A percentile compares a stretch with the other conserved stretches of the same genome.
phyloP scores from a whole-genome alignment of 345 rosid genomes.

The Pelargonium nanum region DNA sequence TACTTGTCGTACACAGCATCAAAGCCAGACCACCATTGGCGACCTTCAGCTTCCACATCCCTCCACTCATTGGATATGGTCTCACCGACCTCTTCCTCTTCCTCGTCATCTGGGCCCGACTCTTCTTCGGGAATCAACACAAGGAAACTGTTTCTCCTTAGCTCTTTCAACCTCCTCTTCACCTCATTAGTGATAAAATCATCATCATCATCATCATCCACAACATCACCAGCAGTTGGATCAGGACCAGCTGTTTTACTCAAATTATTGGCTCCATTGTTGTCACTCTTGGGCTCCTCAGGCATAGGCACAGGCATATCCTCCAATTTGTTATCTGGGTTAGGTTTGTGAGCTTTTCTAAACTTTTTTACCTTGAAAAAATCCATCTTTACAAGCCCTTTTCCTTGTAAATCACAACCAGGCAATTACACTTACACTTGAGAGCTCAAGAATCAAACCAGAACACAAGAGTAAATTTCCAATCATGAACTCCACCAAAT shows the following conservation, averaged over 20 bases:
- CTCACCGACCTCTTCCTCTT: slow-evolving; percentile 42
- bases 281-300: slow-evolving; percentile 36
- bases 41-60: slow-evolving; percentile 80
- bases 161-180: slow-evolving; percentile 79
- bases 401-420: no score
- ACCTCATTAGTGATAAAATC: slow-evolving; percentile 92
- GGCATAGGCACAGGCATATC: slow-evolving; percentile 30
- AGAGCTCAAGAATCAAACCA: no score
- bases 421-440: no score
- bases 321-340: slow-evolving; percentile 36
- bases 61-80: slow-evolving; percentile 64
- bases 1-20: slow-evolving; percentile 83
- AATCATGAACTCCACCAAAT: no score
- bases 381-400: slow-evolving; percentile 37
- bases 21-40: slow-evolving; percentile 95
- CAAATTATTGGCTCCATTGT: slow-evolving; percentile 22
- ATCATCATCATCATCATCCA: slow-evolving; percentile 80
- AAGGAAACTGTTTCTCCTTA: slow-evolving; percentile 91
- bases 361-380: slow-evolving; percentile 63
- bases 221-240: slow-evolving; percentile 59
- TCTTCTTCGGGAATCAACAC: slow-evolving; percentile 93
- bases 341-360: slow-evolving; percentile 41
- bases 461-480: no score
- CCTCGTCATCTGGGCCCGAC: slow-evolving; percentile 49
- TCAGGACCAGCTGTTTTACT: slow-evolving; percentile 22